Base-by-base conservation (phyloP, 1,139 yeast genomes). In the Spencermartinsiella ligniputridi region DNA sequence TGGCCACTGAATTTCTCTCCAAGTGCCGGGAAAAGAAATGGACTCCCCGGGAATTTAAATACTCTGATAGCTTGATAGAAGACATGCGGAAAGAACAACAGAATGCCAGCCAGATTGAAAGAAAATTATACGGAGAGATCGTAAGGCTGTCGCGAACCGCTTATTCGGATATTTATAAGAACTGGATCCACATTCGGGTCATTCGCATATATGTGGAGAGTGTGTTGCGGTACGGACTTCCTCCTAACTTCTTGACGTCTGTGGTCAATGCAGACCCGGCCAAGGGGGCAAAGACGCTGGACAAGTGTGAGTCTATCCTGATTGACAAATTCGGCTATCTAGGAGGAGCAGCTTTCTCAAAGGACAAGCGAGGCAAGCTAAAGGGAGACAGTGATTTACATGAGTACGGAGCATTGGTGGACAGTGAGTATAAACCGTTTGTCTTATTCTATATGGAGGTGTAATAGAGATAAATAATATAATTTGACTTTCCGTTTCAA, bases 381-480 rank as follows among this genome's bases (percentile, higher is more conserved):
- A 71, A 78, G 58, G 83, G 79, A 52, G 83, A 79, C 52, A 64
- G 74, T 44, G 81, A 79, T 47, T 74, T 92, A 58, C 78, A 82
- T 57, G 97, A 92, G 64, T 92, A 86, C 64, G 94, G 96, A 18
- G 79, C 95, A 6, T 71, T 92, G 61, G 96, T 89, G 41, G 97
- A 92, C 66, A 79, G 92, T 34, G 97, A 92, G 51, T 92, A 89
- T 64, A 96, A 90, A 67, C 97, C 97, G 40, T 92, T 92, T 69
- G 98, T 90, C 44, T 67, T 90, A 58, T 90, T 86, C 65, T 77
- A 76, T 48, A 64, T 81, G 39, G 72, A 69, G 47, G 53, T 77
- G 6, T 27, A 27, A 27, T n/a, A n/a, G n/a, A n/a, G n/a, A n/a
- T n/a, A n/a, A n/a, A n/a, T n/a, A n/a, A n/a, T n/a, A n/a, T n/a